Evolutionary conservation across 257 asterid genomes (phyloP).

Genomic region (Solanum bulbocastanum): DNA sequence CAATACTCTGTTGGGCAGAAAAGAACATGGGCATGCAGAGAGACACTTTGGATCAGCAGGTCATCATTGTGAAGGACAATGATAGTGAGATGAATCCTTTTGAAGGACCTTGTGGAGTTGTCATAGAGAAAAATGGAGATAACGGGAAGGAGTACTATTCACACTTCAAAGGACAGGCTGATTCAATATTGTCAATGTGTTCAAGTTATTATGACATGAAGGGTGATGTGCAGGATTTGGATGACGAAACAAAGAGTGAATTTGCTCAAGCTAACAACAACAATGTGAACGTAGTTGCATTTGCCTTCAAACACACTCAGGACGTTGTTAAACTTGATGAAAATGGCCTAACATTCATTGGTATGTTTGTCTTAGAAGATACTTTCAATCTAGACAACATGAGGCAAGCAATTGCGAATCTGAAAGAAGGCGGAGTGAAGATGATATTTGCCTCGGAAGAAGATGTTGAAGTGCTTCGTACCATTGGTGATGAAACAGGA

Average conservation of each 20-base stretch:
- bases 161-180: slow-evolving; percentile 15
- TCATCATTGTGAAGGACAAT: background rate
- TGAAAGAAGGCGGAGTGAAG: slow-evolving; percentile 9
- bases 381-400: background rate
- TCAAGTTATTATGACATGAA: slow-evolving; percentile 8
- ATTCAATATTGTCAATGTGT: slow-evolving; percentile 10
- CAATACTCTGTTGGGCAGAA: slow-evolving; percentile 15
- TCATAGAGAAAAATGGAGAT: slow-evolving; percentile 8
- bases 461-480: slow-evolving; percentile 1
- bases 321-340: background rate
- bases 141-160: background rate
- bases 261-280: background rate
- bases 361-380: slow-evolving; percentile 8
- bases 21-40: slow-evolving; percentile 12
- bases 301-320: slow-evolving; percentile 1
- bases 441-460: slow-evolving; percentile 20
- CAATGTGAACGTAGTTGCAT: slow-evolving; percentile 11
- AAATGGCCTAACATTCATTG: slow-evolving; percentile 7
- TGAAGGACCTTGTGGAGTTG: background rate
- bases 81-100: background rate
- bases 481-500: slow-evolving; percentile 7
- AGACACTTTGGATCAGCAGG: background rate
- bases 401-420: background rate
- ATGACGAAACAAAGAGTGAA: background rate
- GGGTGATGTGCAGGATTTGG: background rate